A percentile compares a stretch with the other conserved stretches of the same genome.
phyloP scores from a whole-genome alignment of 805 yeast genomes.

The Yarrowia keelungensis region DNA sequence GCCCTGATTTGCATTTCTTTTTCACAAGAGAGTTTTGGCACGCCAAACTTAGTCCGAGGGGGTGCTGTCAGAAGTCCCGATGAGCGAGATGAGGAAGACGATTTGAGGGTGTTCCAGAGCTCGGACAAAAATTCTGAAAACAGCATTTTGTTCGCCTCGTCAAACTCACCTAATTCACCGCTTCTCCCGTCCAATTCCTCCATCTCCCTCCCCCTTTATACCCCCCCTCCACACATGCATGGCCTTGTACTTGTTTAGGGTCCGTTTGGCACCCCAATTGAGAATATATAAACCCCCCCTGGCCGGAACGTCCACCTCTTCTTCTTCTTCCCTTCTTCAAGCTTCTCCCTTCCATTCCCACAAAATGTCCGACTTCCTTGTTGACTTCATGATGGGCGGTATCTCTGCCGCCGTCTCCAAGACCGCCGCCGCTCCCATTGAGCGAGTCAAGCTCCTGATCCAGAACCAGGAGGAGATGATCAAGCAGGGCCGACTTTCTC shows the following conservation, averaged over 20 bases:
- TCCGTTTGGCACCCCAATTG: not conserved
- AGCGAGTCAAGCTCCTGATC: slow-evolving; percentile 93
- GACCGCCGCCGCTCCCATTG: slow-evolving; percentile 98
- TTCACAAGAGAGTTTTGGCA: slow-evolving; percentile 11
- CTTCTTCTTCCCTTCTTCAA: not conserved
- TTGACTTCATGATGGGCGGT: slow-evolving; percentile 79
- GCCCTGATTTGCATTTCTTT: slow-evolving; percentile 35
- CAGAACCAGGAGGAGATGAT: slow-evolving; percentile 99
- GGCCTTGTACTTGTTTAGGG: too few species aligned
- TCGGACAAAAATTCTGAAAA: too few species aligned
- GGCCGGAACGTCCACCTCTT: not conserved
- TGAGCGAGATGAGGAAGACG: too few species aligned
- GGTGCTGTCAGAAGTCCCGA: too few species aligned
- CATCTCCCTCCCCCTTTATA: too few species aligned
- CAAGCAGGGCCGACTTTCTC: slow-evolving; percentile 93
- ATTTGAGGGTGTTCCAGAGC: too few species aligned
- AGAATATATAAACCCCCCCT: slow-evolving; percentile 33
- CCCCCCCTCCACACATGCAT: not conserved
- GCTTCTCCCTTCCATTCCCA: slow-evolving; percentile 12
- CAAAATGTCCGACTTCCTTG: slow-evolving; percentile 44
- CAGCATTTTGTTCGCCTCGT: too few species aligned
- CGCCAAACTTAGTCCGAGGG: not conserved
- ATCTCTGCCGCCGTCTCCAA: slow-evolving; percentile 98
- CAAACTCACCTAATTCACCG: too few species aligned
- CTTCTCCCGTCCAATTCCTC: too few species aligned